phyloP scores from a whole-genome alignment of 2,329 filamentous ascomycete species.

The Daldinia sp. region DNA sequence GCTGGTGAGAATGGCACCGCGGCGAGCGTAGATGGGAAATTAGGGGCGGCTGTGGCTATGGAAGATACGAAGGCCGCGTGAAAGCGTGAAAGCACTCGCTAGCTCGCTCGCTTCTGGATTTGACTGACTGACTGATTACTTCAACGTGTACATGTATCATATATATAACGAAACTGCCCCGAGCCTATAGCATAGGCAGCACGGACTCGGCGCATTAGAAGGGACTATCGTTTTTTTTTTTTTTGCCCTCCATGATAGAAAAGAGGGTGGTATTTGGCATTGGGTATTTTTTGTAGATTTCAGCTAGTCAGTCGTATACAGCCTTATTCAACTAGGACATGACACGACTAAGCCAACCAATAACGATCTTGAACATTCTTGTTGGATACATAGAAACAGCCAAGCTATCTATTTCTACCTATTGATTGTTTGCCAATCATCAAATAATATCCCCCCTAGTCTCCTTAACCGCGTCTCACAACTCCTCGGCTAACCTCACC shows the following conservation, averaged over 20 bases:
- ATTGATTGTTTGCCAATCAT: not conserved
- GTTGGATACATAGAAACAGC: not conserved
- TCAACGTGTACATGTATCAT: conserved; percentile 42
- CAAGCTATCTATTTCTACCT: not conserved
- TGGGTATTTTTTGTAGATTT: conserved; percentile 24
- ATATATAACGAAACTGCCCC: conserved; percentile 28
- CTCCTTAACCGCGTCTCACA: conserved; percentile 45
- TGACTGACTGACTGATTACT: conserved; percentile 6
- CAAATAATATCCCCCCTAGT: conserved; percentile 38
- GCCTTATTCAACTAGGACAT: conserved; percentile 47
- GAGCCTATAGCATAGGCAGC: conserved; percentile 7
- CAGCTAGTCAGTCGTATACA: conserved; percentile 12
- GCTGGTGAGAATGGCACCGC: conserved; percentile 57
- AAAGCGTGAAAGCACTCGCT: conserved; percentile 4
- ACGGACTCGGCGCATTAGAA: conserved; percentile 39
- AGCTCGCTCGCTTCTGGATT: not conserved
- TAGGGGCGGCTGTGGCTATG: conserved; percentile 43
- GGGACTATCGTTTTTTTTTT: not conserved
- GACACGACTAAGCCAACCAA: conserved; percentile 13
- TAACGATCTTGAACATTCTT: conserved; percentile 1
- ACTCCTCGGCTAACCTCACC: conserved; percentile 37
- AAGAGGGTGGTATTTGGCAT: conserved; percentile 15
- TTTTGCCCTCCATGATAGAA: not conserved
- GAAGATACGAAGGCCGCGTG: conserved; percentile 35
- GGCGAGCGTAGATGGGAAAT: conserved; percentile 33